Evolutionary conservation across 1,139 yeast genomes (phyloP).

Genomic region (Blastobotrys proliferans): DNA sequence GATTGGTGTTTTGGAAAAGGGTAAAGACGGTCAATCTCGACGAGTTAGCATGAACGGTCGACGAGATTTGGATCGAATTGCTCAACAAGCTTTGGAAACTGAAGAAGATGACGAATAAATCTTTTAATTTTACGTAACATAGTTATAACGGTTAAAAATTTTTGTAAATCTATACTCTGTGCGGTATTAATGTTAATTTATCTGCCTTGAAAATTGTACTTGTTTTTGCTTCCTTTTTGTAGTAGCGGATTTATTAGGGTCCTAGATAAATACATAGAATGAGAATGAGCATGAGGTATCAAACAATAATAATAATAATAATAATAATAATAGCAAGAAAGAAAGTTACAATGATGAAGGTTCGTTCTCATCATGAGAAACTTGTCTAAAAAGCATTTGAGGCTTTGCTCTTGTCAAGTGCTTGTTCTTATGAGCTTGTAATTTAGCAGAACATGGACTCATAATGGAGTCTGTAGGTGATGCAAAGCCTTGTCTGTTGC

Average conservation of each 20-base stretch:
- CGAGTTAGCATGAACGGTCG: constrained; percentile 99
- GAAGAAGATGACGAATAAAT: constrained; percentile 44
- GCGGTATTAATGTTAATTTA: no score
- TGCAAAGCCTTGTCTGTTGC: constrained; percentile 36
- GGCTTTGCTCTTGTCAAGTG: constrained; percentile 25
- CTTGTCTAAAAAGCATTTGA: constrained; percentile 14
- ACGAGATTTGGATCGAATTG: constrained; percentile 99
- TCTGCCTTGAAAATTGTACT: no score
- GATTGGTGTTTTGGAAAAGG: constrained; percentile 94
- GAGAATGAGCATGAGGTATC: not conserved
- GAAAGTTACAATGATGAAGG: not conserved
- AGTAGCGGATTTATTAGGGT: no score
- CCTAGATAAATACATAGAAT: no score
- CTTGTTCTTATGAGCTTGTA: constrained; percentile 46
- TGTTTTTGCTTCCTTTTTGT: no score
- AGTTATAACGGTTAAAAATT: no score
- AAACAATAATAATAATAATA: not conserved
- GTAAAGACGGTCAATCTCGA: constrained; percentile 99
- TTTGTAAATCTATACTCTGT: no score
- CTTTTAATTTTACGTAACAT: no score
- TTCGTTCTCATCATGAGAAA: constrained; percentile 7
- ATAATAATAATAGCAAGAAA: constrained; percentile 5
- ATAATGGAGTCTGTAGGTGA: constrained; percentile 56
- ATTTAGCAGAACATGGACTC: constrained; percentile 56
- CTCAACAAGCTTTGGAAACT: constrained; percentile 96